Conservation (phyloP, 768 basidiomycete species). For the Leucocoprinus leucothites region DNA sequence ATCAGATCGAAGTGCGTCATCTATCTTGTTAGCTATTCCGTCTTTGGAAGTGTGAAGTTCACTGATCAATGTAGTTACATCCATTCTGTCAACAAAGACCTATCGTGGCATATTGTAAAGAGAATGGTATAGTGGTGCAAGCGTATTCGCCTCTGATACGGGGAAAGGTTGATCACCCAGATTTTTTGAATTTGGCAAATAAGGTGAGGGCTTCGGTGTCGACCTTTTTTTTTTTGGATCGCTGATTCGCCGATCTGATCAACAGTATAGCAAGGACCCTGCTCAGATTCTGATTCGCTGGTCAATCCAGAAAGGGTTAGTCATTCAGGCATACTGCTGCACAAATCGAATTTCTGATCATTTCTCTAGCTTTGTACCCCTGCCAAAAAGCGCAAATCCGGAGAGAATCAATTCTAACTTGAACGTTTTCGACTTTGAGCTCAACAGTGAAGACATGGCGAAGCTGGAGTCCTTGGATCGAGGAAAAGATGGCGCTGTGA, state of each 20-base stretch:
- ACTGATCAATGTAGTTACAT: conserved; percentile 52
- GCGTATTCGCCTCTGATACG: conserved; percentile 79
- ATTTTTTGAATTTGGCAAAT: conserved; percentile 49
- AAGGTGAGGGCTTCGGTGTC: conserved; percentile 43
- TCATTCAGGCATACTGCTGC: conserved; percentile 4
- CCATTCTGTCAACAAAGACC: conserved; percentile 79
- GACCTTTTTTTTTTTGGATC: neutral
- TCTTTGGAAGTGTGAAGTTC: too few relatives aligned
- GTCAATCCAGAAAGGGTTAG: conserved; percentile 83
- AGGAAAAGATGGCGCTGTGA: conserved; percentile 66
- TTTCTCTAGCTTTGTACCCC: conserved; percentile 52
- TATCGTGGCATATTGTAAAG: conserved; percentile 72
- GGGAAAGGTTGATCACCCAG: conserved; percentile 51
- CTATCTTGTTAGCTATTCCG: neutral
- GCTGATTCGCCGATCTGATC: neutral
- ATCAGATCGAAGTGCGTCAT: conserved; percentile 72
- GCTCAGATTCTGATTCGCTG: conserved; percentile 86
- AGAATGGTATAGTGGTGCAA: conserved; percentile 58
- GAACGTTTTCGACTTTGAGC: conserved; percentile 70
- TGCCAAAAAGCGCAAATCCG: conserved; percentile 75
- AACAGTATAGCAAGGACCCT: conserved; percentile 54
- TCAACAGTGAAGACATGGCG: conserved; percentile 60
- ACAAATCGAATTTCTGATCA: neutral
- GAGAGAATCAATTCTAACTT: conserved; percentile 69
- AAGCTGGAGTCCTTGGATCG: conserved; percentile 66